Conservation (phyloP, 495 filamentous ascomycete species). For the Penicillium cinerascens region DNA sequence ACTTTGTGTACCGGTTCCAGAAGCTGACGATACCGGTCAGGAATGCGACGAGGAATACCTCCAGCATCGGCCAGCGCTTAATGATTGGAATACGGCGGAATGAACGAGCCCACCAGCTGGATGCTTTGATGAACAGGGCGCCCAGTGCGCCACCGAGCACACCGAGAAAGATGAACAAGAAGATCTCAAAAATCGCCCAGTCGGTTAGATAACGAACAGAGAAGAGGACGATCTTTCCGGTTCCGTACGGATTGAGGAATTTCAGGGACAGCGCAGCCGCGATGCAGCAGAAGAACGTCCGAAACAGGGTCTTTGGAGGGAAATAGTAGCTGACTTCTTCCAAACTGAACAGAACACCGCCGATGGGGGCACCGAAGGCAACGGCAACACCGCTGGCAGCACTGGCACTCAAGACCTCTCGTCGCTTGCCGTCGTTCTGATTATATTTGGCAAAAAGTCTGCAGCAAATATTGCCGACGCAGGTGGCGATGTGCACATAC, state of each 20-base stretch:
- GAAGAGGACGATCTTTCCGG: slow-evolving; percentile 93
- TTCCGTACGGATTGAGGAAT: slow-evolving; percentile 94
- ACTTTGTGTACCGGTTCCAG: slow-evolving; percentile 88
- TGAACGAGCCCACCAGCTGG: slow-evolving; percentile 77
- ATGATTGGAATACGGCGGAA: slow-evolving; percentile 80
- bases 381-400: slow-evolving; percentile 92
- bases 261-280: slow-evolving; percentile 85
- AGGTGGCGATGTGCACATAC: slow-evolving; percentile 95
- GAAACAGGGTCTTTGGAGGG: slow-evolving; percentile 95
- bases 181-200: slow-evolving; percentile 91
- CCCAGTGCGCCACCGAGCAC: slow-evolving; percentile 79
- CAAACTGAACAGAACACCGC: slow-evolving; percentile 88
- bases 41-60: slow-evolving; percentile 83
- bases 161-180: slow-evolving; percentile 79
- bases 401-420: slow-evolving; percentile 89
- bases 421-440: slow-evolving; percentile 82
- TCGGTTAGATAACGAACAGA: slow-evolving; percentile 89
- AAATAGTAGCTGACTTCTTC: slow-evolving; percentile 98
- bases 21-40: slow-evolving; percentile 81
- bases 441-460: slow-evolving; percentile 92
- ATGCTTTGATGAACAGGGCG: slow-evolving; percentile 96
- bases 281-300: slow-evolving; percentile 98
- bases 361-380: slow-evolving; percentile 90
- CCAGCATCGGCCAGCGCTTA: slow-evolving; percentile 78
- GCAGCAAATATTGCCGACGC: slow-evolving; percentile 92